phyloP scores from a whole-genome alignment of 768 basidiomycete genomes.

The Hysterangium stoloniferum region DNA sequence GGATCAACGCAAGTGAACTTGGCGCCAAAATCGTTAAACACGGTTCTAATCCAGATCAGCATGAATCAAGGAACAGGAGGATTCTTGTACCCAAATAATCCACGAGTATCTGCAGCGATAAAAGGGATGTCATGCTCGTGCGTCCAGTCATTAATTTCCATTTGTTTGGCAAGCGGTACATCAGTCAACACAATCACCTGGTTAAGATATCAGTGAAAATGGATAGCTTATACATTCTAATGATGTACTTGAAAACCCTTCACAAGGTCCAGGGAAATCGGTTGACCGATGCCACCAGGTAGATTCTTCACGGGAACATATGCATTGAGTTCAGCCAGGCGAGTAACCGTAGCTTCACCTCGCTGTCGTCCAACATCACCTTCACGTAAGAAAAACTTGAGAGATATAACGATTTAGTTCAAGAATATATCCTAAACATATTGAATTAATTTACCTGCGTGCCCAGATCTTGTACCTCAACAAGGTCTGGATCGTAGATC shows the following conservation, averaged over 20 bases:
- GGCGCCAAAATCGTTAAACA: slow-evolving; percentile 94
- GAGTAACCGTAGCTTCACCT: slow-evolving; percentile 77
- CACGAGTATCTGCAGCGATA: slow-evolving; percentile 84
- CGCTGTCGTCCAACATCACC: slow-evolving; percentile 84
- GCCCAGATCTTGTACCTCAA: slow-evolving; percentile 83
- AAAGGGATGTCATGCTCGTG: slow-evolving; percentile 85
- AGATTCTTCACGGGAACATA: slow-evolving; percentile 92
- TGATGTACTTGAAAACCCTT: slow-evolving; percentile 76
- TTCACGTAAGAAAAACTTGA: slow-evolving; percentile 87
- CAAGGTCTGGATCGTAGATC: slow-evolving; percentile 87
- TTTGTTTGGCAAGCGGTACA: slow-evolving; percentile 66
- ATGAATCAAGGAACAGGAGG: slow-evolving; percentile 6
- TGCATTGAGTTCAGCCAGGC: slow-evolving; percentile 88
- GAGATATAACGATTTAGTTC: not conserved
- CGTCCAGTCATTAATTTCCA: slow-evolving; percentile 96
- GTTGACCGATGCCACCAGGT: slow-evolving; percentile 68
- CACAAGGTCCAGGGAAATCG: slow-evolving; percentile 72
- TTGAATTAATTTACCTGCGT: slow-evolving; percentile 57
- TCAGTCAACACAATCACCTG: slow-evolving; percentile 89
- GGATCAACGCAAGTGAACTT: slow-evolving; percentile 95
- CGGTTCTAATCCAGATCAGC: slow-evolving; percentile 45
- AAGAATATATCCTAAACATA: not conserved
- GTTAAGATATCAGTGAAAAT: slow-evolving; percentile 7
- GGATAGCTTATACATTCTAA: slow-evolving; percentile 2
- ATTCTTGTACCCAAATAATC: slow-evolving; percentile 68